Evolutionary conservation across 176 grass and related monocot genomes (phyloP).

Genomic region (Aegilops tauschii): DNA sequence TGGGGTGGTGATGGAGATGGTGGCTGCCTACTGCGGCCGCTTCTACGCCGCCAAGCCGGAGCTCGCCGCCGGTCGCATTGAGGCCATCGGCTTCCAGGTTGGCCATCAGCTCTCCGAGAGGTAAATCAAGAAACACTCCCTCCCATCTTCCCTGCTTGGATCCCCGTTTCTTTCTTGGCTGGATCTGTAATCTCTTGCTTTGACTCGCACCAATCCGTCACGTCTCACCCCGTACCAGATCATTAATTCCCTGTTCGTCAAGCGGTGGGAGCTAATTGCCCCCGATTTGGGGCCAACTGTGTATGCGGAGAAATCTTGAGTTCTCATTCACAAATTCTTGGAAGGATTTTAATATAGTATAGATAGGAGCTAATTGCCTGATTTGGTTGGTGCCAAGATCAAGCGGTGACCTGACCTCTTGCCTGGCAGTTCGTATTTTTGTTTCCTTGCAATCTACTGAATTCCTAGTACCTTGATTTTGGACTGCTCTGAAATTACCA

Average conservation of each 20-base stretch:
- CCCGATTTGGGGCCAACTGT: neutral
- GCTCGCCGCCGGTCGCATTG: constrained; percentile 90
- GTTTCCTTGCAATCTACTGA: neutral
- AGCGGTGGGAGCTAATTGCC: neutral
- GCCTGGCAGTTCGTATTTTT: neutral
- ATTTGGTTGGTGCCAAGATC: neutral
- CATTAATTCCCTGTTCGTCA: neutral
- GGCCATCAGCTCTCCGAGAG: constrained; percentile 93
- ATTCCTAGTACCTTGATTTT: neutral
- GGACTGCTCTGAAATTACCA: neutral
- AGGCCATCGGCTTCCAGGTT: constrained; percentile 93
- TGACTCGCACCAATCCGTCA: neutral
- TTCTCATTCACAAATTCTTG: neutral
- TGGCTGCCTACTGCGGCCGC: constrained; percentile 71
- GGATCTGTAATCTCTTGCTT: constrained; percentile 6
- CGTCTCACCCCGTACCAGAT: neutral
- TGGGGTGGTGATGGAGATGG: constrained; percentile 86
- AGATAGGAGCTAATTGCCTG: neutral
- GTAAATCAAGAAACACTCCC: constrained; percentile 20
- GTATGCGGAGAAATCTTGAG: neutral
- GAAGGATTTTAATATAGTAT: neutral
- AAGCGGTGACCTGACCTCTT: neutral
- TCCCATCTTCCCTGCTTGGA: neutral
- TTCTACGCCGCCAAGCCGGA: constrained; percentile 89
- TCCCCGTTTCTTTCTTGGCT: neutral